Conservation (phyloP, 2,329 filamentous ascomycete species). For the Pleurostoma richardsiae region DNA sequence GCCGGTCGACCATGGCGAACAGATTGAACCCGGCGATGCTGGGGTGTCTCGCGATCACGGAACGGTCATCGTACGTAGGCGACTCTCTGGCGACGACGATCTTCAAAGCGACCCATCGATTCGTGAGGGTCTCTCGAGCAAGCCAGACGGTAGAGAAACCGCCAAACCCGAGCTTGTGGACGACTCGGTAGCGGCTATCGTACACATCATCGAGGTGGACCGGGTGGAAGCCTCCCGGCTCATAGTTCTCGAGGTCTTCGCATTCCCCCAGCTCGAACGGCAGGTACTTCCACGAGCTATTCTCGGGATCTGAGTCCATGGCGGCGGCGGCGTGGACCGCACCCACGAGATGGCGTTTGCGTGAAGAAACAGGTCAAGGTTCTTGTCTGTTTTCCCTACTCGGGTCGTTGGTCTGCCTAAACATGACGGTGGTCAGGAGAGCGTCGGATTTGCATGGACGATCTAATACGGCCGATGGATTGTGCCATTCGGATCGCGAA, state of each 20-base stretch:
- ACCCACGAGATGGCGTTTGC: no score
- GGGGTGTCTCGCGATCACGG: conserved; percentile 1
- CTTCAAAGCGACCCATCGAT: conserved; percentile 10
- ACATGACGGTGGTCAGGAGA: no score
- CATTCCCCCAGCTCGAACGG: not conserved
- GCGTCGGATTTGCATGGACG: no score
- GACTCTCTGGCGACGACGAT: conserved; percentile 8
- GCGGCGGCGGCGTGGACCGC: no score
- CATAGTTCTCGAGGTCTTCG: conserved; percentile 14
- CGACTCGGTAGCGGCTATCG: conserved; percentile 25
- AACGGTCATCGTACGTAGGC: conserved; percentile 1
- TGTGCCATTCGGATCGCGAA: no score
- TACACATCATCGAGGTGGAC: conserved; percentile 28
- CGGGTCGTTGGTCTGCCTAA: no score
- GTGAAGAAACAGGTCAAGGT: no score
- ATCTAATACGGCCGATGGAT: no score
- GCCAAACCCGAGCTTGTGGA: conserved; percentile 32
- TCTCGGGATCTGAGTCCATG: no score
- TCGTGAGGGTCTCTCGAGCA: conserved; percentile 11
- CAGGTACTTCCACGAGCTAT: no score
- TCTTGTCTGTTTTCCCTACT: no score
- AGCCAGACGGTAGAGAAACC: conserved; percentile 24
- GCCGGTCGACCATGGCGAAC: conserved; percentile 6
- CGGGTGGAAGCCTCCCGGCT: conserved; percentile 30
- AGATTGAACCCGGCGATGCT: conserved; percentile 3